phyloP scores from a whole-genome alignment of 495 filamentous ascomycete genomes.

The Penicillium bialowiezense region DNA sequence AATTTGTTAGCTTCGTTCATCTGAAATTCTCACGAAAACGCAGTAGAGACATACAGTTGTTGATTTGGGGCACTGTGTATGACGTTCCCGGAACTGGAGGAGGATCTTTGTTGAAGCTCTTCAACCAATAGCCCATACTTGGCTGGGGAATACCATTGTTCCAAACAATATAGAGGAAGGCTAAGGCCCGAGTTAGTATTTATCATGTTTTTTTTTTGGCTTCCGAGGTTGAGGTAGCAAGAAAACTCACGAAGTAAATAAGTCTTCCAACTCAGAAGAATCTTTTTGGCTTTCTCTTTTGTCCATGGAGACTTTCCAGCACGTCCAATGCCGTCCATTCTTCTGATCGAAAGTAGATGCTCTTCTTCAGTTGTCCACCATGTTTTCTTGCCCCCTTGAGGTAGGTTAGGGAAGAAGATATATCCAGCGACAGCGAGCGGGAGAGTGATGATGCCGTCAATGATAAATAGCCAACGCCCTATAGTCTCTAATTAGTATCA shows the following conservation, averaged over 20 bases:
- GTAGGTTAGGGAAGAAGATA: slow-evolving; percentile 48
- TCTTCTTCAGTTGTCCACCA: slow-evolving; percentile 29
- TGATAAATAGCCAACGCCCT: slow-evolving; percentile 33
- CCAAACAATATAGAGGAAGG: slow-evolving; percentile 22
- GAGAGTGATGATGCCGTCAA: slow-evolving; percentile 40
- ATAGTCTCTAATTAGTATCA: neutral
- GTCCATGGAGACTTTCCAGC: slow-evolving; percentile 24
- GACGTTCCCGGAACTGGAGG: slow-evolving; percentile 23
- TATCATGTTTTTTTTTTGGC: no score
- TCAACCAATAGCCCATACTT: slow-evolving; percentile 26
- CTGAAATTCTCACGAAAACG: no score
- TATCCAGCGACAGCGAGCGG: slow-evolving; percentile 48
- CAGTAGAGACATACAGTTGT: slow-evolving; percentile 15
- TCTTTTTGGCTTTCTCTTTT: slow-evolving; percentile 18
- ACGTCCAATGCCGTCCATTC: slow-evolving; percentile 23
- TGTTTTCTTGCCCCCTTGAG: slow-evolving; percentile 20
- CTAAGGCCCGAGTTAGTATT: slow-evolving; percentile 3
- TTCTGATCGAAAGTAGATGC: slow-evolving; percentile 17
- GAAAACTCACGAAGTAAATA: slow-evolving; percentile 24
- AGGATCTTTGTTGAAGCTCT: slow-evolving; percentile 25
- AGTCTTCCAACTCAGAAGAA: slow-evolving; percentile 27
- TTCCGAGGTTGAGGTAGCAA: neutral
- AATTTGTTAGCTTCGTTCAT: neutral
- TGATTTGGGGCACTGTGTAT: slow-evolving; percentile 19
- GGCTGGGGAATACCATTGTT: slow-evolving; percentile 21